A percentile compares a stretch with the other conserved stretches of the same genome.
Conservation (phyloP, 2,329 filamentous ascomycete species). For the Sporothrix inflata region DNA sequence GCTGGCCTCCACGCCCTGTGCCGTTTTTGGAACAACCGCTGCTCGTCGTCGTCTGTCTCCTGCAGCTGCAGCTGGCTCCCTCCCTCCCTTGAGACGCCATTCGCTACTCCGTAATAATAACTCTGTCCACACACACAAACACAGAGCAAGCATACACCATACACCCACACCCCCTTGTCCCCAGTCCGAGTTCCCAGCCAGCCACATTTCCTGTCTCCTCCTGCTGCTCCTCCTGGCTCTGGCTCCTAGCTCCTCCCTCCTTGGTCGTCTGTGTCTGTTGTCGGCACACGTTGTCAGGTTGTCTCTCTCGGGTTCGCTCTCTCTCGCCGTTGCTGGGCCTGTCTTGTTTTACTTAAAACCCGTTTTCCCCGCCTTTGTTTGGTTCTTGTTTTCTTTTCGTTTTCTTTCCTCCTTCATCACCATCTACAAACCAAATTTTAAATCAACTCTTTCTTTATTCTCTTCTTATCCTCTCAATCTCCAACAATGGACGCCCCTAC, state of each 20-base stretch:
- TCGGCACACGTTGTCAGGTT: conserved; percentile 11
- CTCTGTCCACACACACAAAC: conserved; percentile 7
- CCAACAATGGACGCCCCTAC: conserved; percentile 34
- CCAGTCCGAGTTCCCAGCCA: conserved; percentile 8
- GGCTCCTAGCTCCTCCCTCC: background rate
- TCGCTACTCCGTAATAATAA: background rate
- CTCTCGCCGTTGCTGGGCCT: background rate
- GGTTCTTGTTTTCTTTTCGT: background rate
- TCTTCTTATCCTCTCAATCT: background rate
- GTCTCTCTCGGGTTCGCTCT: conserved; percentile 14
- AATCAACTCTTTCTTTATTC: background rate
- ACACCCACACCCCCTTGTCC: background rate
- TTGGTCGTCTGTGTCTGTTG: conserved; percentile 6
- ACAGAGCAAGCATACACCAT: background rate
- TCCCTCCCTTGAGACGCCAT: background rate
- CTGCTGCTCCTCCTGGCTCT: background rate
- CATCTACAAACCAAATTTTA: background rate
- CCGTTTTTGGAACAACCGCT: conserved; percentile 16
- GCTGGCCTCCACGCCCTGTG: background rate
- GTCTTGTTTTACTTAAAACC: conserved; percentile 17
- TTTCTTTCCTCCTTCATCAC: background rate
- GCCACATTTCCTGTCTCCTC: conserved; percentile 1
- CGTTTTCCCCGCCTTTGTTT: conserved; percentile 2
- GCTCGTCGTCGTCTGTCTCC: background rate
- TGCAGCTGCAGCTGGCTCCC: conserved; percentile 10